These are phyloP conservation scores for Coriaria nepalensis DNA, from an alignment of 306 rosid species.

Conservation along the genomic window DNA sequence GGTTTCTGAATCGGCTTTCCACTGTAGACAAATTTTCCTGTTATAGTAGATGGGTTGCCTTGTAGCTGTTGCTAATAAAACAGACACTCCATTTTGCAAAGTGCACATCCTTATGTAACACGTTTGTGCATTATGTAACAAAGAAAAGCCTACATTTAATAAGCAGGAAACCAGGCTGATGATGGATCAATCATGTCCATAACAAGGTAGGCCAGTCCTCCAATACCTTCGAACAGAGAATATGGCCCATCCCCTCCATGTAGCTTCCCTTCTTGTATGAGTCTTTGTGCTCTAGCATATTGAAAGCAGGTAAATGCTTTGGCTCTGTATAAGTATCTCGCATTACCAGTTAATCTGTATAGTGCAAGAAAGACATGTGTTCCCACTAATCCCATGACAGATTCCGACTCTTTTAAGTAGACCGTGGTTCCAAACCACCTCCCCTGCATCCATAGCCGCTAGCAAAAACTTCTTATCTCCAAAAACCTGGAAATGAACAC, in stretches of 20 bases:
- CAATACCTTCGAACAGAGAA: constrained; percentile 71
- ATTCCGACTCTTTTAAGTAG: constrained; percentile 72
- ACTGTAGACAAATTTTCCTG: too few relatives aligned
- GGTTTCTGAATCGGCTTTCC: too few relatives aligned
- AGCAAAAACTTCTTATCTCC: constrained; percentile 49
- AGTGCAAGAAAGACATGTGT: constrained; percentile 74
- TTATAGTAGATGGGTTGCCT: too few relatives aligned
- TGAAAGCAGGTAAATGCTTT: constrained; percentile 74
- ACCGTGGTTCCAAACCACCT: constrained; percentile 69
- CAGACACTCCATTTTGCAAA: too few relatives aligned
- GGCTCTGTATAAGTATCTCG: constrained; percentile 46
- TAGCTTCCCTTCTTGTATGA: constrained; percentile 52
- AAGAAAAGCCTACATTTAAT: constrained; percentile 34
- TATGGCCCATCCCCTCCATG: constrained; percentile 75
- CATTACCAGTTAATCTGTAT: constrained; percentile 51
- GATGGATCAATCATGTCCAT: constrained; percentile 64
- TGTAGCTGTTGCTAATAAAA: too few relatives aligned
- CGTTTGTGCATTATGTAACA: too few relatives aligned
- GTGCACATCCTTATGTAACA: background rate
- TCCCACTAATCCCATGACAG: constrained; percentile 80
- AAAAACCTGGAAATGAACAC: constrained; percentile 34
- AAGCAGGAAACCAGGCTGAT: constrained; percentile 55
- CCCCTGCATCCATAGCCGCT: constrained; percentile 66
- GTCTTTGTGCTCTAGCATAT: constrained; percentile 37
- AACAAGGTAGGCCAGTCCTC: constrained; percentile 56